Evolutionary conservation across 2,329 filamentous ascomycete species (phyloP).

Genomic region (Berkeleyomyces basicola): DNA sequence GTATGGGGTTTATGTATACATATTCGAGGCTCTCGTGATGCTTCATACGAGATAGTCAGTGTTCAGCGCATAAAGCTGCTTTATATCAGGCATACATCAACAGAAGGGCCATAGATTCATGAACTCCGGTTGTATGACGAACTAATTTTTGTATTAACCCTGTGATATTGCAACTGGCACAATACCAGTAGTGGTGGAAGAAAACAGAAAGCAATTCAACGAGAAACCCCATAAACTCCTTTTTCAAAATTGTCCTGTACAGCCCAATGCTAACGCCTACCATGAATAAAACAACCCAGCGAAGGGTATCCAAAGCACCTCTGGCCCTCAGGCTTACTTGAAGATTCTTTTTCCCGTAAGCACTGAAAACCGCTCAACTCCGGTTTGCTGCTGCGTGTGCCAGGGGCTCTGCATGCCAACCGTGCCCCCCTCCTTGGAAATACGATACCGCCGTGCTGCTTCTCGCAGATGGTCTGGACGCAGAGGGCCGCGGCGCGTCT

Average conservation of each 20-base stretch:
- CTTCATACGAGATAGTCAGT: neutral
- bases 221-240: neutral
- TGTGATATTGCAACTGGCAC: neutral
- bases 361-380: conserved; percentile 41
- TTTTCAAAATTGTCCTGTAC: neutral
- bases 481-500: conserved; percentile 35
- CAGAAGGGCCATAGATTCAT: neutral
- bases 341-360: conserved; percentile 37
- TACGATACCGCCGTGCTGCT: conserved; percentile 51
- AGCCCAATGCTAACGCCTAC: neutral
- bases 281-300: neutral
- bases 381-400: conserved; percentile 43
- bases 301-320: neutral
- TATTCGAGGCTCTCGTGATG: neutral
- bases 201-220: neutral
- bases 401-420: conserved; percentile 43
- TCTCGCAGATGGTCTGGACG: conserved; percentile 61
- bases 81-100: neutral
- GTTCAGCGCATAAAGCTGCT: too few relatives aligned
- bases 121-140: neutral
- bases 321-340: conserved; percentile 21
- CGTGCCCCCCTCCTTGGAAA: conserved; percentile 44
- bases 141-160: neutral
- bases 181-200: neutral
- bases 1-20: neutral